These are phyloP conservation scores for Oryza nivara DNA, from an alignment of 176 grass and related monocot species.

Conservation along the genomic window DNA sequence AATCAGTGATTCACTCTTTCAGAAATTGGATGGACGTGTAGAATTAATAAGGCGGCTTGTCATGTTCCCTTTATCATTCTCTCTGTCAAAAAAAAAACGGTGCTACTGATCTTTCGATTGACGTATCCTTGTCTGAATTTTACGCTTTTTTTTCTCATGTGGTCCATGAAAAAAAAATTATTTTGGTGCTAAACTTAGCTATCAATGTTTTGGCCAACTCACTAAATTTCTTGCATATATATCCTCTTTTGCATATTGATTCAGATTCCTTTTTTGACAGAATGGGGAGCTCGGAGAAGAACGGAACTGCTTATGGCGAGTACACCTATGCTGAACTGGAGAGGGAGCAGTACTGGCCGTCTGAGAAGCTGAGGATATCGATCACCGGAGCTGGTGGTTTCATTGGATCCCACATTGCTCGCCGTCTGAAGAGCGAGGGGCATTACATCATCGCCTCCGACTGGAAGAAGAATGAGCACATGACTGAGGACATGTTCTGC, in stretches of 20 bases:
- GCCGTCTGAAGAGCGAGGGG: slow-evolving; percentile 74
- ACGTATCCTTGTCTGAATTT: not conserved
- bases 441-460: slow-evolving; percentile 87
- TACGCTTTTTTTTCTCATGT: not conserved
- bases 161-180: not conserved
- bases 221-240: not conserved
- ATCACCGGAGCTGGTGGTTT: slow-evolving; percentile 87
- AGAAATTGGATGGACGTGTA: slow-evolving; percentile 12
- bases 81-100: too few relatives aligned
- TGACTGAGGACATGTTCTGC: slow-evolving; percentile 92
- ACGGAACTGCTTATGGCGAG: slow-evolving; percentile 60
- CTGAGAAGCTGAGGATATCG: slow-evolving; percentile 75
- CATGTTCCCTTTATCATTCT: not conserved
- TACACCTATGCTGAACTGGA: slow-evolving; percentile 80
- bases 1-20: not conserved
- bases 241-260: not conserved
- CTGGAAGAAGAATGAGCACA: slow-evolving; percentile 98
- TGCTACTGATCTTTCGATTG: not conserved
- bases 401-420: slow-evolving; percentile 87
- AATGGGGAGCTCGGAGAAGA: slow-evolving; percentile 69
- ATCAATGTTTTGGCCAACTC: not conserved
- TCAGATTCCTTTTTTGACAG: slow-evolving; percentile 39
- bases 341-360: slow-evolving; percentile 75
- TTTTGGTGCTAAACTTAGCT: not conserved
- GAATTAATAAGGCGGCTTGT: not conserved